phyloP scores from a whole-genome alignment of 73 alveolate genomes.

The Stentor roeselii region DNA sequence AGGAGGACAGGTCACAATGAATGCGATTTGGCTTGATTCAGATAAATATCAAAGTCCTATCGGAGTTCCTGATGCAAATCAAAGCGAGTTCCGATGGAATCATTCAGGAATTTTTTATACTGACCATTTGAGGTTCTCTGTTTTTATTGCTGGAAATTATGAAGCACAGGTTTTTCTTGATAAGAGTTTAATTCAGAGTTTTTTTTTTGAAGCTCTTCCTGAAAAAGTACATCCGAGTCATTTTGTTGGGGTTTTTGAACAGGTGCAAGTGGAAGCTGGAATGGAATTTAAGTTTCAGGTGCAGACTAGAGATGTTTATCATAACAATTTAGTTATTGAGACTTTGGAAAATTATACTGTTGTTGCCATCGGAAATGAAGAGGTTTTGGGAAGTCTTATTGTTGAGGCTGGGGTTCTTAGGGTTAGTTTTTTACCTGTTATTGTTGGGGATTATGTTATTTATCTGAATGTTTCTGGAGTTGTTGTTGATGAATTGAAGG shows the following conservation, averaged over 20 bases:
- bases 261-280: neutral
- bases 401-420: neutral
- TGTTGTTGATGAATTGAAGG: neutral
- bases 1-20: neutral
- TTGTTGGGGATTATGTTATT: neutral
- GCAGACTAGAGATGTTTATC: conserved; percentile 6
- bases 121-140: neutral
- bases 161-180: neutral
- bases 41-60: neutral
- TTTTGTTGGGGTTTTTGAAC: neutral
- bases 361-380: neutral
- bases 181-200: neutral
- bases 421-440: neutral
- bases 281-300: neutral
- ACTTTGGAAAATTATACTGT: neutral
- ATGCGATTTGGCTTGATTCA: neutral
- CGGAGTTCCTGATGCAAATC: neutral
- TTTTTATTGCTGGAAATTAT: neutral
- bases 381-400: neutral
- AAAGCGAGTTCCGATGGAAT: neutral
- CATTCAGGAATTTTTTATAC: neutral
- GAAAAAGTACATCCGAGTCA: neutral
- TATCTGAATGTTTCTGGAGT: neutral
- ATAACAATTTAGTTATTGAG: neutral
- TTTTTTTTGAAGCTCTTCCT: neutral